Percentiles rank a stretch among this genome's conserved stretches.
Evolutionary conservation across 768 basidiomycete species (phyloP).

Genomic region (Collybia nuda): DNA sequence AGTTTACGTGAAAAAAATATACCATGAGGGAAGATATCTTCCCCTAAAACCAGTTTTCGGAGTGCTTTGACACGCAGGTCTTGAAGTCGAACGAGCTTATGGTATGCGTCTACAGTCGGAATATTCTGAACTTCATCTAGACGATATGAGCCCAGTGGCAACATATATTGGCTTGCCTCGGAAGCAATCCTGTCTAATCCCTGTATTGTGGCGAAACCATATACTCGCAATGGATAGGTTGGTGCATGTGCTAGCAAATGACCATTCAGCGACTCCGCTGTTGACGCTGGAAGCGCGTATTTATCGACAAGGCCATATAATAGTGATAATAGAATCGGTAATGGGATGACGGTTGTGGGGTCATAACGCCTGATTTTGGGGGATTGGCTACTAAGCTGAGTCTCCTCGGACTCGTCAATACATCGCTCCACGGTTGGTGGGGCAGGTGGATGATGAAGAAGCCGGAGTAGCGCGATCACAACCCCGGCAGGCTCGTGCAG

Average conservation of each 20-base stretch:
- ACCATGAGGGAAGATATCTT: conserved; percentile 74
- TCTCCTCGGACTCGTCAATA: conserved; percentile 23
- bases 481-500: conserved; percentile 52
- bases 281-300: conserved; percentile 51
- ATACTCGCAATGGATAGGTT: conserved; percentile 55
- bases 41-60: conserved; percentile 48
- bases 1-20: conserved; percentile 5
- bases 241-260: conserved; percentile 59
- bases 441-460: conserved; percentile 55
- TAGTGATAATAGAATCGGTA: conserved; percentile 56
- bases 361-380: conserved; percentile 34
- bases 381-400: conserved; percentile 25
- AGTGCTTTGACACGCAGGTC: conserved; percentile 53
- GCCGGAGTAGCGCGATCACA: conserved; percentile 49
- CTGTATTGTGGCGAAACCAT: conserved; percentile 50
- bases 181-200: conserved; percentile 48
- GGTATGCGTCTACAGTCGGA: conserved; percentile 61
- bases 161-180: conserved; percentile 57
- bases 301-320: conserved; percentile 66
- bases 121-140: conserved; percentile 50
- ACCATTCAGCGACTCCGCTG: conserved; percentile 39
- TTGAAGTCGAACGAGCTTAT: conserved; percentile 61
- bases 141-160: conserved; percentile 57
- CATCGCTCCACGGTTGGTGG: conserved; percentile 36
- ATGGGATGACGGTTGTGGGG: conserved; percentile 53